Evolutionary conservation across 441 rosid species (phyloP).

Genomic region (Kokia cookei): DNA sequence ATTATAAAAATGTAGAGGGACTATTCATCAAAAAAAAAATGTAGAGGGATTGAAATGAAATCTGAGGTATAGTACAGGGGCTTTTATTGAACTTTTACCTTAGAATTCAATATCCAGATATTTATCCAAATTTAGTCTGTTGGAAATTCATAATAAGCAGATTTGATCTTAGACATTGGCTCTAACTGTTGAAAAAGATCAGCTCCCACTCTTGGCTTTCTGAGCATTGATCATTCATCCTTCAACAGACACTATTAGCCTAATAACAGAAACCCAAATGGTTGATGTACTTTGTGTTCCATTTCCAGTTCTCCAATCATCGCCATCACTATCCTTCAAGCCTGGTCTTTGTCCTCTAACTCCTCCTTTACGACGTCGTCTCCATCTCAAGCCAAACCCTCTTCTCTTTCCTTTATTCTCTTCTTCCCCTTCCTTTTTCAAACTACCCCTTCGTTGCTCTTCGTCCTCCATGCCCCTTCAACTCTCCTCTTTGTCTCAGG

Average conservation of each 20-base stretch:
- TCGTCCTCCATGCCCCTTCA: slow-evolving; percentile 45
- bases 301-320: slow-evolving; percentile 1
- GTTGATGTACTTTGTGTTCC: not conserved
- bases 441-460: slow-evolving; percentile 23
- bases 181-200: not conserved
- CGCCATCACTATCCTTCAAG: slow-evolving; percentile 7
- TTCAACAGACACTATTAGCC: not conserved
- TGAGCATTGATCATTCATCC: not conserved
- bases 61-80: not conserved
- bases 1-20: too few species aligned
- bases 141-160: not conserved
- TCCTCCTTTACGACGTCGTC: slow-evolving; percentile 8
- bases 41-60: too few species aligned
- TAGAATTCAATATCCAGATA: not conserved
- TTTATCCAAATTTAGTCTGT: not conserved
- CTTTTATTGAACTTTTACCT: not conserved
- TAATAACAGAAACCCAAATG: not conserved
- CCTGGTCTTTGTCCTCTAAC: slow-evolving; percentile 2
- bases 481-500: slow-evolving; percentile 43
- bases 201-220: not conserved
- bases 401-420: slow-evolving; percentile 3
- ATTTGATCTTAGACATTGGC: not conserved
- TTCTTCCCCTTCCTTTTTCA: slow-evolving; percentile 2
- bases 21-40: too few species aligned
- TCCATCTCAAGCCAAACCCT: slow-evolving; percentile 4